These are phyloP conservation scores for Saccharomyces uvarum DNA, from an alignment of 1,139 yeast species.

Conservation along the genomic window DNA sequence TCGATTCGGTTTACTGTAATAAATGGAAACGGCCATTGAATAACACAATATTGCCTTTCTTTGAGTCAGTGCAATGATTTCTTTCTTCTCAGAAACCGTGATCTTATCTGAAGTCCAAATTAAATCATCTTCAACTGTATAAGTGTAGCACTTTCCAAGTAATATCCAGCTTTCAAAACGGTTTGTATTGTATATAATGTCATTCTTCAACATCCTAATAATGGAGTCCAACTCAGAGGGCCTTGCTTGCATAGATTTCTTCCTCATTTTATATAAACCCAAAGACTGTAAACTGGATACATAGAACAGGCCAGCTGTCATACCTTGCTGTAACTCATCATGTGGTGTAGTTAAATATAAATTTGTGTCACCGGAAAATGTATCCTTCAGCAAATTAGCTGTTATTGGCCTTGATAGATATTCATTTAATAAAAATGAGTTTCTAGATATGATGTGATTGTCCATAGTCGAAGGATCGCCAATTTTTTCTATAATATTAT, in stretches of 20 bases:
- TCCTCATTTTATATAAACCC: slow-evolving; percentile 56
- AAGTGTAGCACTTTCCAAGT: slow-evolving; percentile 74
- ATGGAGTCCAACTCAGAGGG: slow-evolving; percentile 76
- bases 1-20: slow-evolving; percentile 1
- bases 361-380: slow-evolving; percentile 49
- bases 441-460: slow-evolving; percentile 34
- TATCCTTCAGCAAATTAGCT: slow-evolving; percentile 43
- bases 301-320: slow-evolving; percentile 59
- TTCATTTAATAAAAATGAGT: slow-evolving; percentile 40
- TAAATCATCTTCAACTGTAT: slow-evolving; percentile 76
- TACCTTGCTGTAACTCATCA: slow-evolving; percentile 33
- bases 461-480: slow-evolving; percentile 55
- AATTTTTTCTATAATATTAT: slow-evolving; percentile 60
- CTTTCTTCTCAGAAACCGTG: slow-evolving; percentile 55
- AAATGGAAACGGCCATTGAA: slow-evolving; percentile 53
- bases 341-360: slow-evolving; percentile 36
- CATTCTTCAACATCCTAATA: slow-evolving; percentile 55
- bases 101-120: slow-evolving; percentile 87
- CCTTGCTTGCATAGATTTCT: slow-evolving; percentile 69
- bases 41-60: slow-evolving; percentile 66
- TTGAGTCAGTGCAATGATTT: slow-evolving; percentile 56
- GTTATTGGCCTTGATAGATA: slow-evolving; percentile 49
- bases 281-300: slow-evolving; percentile 64
- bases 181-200: slow-evolving; percentile 56
- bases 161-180: slow-evolving; percentile 83